Base-by-base conservation (phyloP, 2,329 filamentous ascomycete species). In the Alternaria sp. region DNA sequence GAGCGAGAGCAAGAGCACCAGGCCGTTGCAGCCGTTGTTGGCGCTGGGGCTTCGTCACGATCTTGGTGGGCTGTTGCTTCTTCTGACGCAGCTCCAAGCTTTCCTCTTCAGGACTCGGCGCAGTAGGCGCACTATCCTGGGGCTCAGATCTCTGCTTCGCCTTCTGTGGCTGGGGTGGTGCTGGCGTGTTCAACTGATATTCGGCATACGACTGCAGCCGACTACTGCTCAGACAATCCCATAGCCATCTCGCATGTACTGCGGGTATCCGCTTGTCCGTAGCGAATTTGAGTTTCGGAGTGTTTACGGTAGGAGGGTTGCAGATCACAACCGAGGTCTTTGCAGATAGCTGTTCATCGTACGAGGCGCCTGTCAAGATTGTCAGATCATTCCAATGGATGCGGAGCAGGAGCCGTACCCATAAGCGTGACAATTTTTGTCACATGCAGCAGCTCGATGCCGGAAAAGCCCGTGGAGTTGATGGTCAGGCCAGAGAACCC, bases 391-490 rank as follows among this genome's bases (percentile, higher is more conserved):
- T 22, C 22, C 44, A 41, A 51, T 47, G 16, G 39, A 42, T 30
- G 49, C 39, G 52, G 46, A 46, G 42, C 48, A 54, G 59, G 61
- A 61, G 24, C 54, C 79, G 68, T 76, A 85, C 85, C 93, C 61
- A 96, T 85, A 61, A 96, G 85, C 38, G 84, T 84, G 26, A 96
- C 85, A 3, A 90, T 84, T 77, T 92, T 93, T 22, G 91, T 89
- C 32, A 97, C 84, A 77, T 98, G 95, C 66, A 94, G 85, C 9
- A 97, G 84, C 70, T 97, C 93, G 55, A 97, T 89, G 7, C 92
- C 91, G 9, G 86, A 86, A 75, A 98, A 97, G 6, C 90, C 91
- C 3, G 93, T 92, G 1, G 91, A 93, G 75, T 90, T 93, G 56
- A 98, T 86, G 11, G 84, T 86, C 63, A 97, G 80, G n/a, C 80